phyloP scores from a whole-genome alignment of 2,329 filamentous ascomycete species.

The Beauveria rudraprayagi region DNA sequence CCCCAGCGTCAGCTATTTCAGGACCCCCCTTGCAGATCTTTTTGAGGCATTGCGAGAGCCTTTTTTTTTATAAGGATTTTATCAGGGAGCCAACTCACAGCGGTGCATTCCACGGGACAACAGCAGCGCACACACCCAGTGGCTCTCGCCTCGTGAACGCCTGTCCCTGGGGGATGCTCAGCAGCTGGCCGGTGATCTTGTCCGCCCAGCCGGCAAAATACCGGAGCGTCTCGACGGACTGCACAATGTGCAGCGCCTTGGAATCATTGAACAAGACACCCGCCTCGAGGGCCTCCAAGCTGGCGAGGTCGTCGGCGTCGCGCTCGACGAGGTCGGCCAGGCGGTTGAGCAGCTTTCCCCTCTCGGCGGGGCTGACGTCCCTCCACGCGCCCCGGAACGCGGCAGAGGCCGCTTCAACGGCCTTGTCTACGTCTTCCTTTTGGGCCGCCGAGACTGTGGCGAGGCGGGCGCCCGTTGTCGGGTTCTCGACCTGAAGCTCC shows the following conservation, averaged over 20 bases:
- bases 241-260: slow-evolving; percentile 13
- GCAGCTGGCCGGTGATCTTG: slow-evolving; percentile 61
- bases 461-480: slow-evolving; percentile 17
- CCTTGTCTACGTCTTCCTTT: slow-evolving; percentile 12
- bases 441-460: slow-evolving; percentile 15
- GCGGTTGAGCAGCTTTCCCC: slow-evolving; percentile 10
- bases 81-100: slow-evolving; percentile 22
- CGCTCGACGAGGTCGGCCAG: slow-evolving; percentile 13
- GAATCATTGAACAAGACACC: slow-evolving; percentile 1
- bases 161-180: slow-evolving; percentile 52
- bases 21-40: not conserved
- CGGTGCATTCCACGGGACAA: slow-evolving; percentile 71
- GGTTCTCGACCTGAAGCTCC: slow-evolving; percentile 13
- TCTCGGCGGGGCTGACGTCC: slow-evolving; percentile 5
- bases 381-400: slow-evolving; percentile 13
- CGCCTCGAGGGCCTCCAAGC: slow-evolving; percentile 11
- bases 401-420: slow-evolving; percentile 11
- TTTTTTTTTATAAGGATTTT: not conserved
- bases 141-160: slow-evolving; percentile 63
- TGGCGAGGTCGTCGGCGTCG: slow-evolving; percentile 9
- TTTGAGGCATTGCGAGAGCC: not conserved
- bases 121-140: slow-evolving; percentile 59
- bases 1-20: not conserved
- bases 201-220: slow-evolving; percentile 66
- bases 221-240: slow-evolving; percentile 33